These are phyloP conservation scores for Betula pendula DNA, from an alignment of 306 rosid genomes.

Conservation along the genomic window DNA sequence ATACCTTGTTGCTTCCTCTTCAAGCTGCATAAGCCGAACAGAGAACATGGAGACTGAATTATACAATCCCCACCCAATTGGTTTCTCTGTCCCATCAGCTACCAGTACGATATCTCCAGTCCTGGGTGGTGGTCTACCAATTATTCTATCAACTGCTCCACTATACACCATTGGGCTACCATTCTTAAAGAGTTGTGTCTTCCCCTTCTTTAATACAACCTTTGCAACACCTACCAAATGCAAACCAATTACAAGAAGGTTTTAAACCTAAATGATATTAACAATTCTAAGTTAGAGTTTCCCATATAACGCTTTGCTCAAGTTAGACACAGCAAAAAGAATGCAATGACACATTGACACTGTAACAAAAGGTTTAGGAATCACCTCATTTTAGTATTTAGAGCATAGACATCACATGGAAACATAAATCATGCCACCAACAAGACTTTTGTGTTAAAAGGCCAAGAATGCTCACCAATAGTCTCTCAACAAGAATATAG, in stretches of 20 bases:
- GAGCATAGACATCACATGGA: not conserved
- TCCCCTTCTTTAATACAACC: slow-evolving; percentile 89
- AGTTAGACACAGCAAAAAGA: not conserved
- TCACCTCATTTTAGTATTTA: not conserved
- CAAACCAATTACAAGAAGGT: slow-evolving; percentile 37
- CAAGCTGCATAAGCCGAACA: slow-evolving; percentile 91
- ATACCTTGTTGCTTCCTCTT: slow-evolving; percentile 77
- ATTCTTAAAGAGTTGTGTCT: slow-evolving; percentile 92
- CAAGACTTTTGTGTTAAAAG: not conserved
- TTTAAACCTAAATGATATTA: slow-evolving; percentile 20
- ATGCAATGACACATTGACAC: not conserved
- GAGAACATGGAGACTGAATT: slow-evolving; percentile 90
- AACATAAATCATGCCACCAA: not conserved
- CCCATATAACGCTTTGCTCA: slow-evolving; percentile 4
- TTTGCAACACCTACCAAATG: slow-evolving; percentile 73
- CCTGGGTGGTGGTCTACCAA: slow-evolving; percentile 89
- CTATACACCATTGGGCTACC: slow-evolving; percentile 98
- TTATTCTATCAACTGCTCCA: slow-evolving; percentile 90
- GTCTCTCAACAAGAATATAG: not conserved
- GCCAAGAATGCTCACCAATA: not conserved
- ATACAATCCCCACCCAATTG: slow-evolving; percentile 93
- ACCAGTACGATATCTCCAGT: slow-evolving; percentile 87
- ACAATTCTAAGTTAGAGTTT: not conserved
- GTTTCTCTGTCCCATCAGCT: slow-evolving; percentile 81
- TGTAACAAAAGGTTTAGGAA: not conserved